Evolutionary conservation across 345 rosid species (phyloP).

Genomic region (Salix caprea): DNA sequence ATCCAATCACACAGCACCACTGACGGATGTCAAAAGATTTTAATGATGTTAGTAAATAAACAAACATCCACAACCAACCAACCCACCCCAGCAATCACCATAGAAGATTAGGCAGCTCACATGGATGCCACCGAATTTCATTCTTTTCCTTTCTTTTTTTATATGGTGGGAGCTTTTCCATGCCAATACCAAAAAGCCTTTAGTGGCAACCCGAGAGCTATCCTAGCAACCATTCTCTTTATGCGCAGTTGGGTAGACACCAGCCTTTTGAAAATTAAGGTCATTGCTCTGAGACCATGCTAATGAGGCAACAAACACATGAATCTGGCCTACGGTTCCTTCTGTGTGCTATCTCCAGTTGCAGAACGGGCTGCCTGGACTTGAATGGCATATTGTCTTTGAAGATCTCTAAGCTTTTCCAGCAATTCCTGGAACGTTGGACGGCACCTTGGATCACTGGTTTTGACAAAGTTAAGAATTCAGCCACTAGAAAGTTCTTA

Average conservation of each 20-base stretch:
- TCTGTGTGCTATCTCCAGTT: conserved; percentile 38
- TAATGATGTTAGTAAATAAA: conserved; percentile 9
- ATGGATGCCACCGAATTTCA: conserved; percentile 12
- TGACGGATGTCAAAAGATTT: conserved; percentile 5
- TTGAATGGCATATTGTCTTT: conserved; percentile 56
- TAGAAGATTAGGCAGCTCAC: conserved; percentile 10
- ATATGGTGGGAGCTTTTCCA: background rate
- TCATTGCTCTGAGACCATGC: background rate
- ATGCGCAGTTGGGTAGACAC: background rate
- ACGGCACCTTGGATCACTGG: conserved; percentile 69
- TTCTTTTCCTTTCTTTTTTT: background rate
- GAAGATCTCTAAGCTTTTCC: conserved; percentile 75
- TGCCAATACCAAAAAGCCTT: background rate
- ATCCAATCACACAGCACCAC: conserved; percentile 18
- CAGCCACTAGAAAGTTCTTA: background rate
- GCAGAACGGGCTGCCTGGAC: conserved; percentile 65
- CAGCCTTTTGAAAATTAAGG: background rate
- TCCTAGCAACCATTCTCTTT: background rate
- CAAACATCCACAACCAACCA: conserved; percentile 13
- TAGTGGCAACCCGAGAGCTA: conserved; percentile 6
- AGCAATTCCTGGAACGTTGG: conserved; percentile 86
- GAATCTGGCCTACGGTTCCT: conserved; percentile 31
- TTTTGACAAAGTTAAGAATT: conserved; percentile 13
- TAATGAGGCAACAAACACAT: background rate
- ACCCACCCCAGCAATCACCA: conserved; percentile 4